phyloP scores from a whole-genome alignment of 305 asterid genomes.

The Fraxinus baroniana region DNA sequence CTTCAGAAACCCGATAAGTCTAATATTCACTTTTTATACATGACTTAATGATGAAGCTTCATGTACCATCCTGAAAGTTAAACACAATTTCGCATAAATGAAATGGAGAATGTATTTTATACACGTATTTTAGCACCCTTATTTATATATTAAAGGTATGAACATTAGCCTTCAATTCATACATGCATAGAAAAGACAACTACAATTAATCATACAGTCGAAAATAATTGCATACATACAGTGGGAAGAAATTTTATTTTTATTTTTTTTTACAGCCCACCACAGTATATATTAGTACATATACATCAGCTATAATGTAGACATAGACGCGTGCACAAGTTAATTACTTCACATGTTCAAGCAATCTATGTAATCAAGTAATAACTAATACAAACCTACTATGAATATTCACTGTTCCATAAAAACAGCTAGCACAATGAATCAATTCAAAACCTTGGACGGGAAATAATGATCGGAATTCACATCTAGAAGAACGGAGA shows the following conservation, averaged over 20 bases:
- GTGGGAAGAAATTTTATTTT: neutral
- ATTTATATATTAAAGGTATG: neutral
- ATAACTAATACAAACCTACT: neutral
- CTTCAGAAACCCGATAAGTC: neutral
- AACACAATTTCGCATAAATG: neutral
- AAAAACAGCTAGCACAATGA: conserved; percentile 11
- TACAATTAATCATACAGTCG: neutral
- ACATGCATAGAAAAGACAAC: neutral
- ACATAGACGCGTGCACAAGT: neutral
- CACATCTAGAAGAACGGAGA: neutral
- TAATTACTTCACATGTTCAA: neutral
- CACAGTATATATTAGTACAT: neutral
- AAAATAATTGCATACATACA: neutral
- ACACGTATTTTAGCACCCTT: neutral
- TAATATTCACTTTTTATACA: neutral
- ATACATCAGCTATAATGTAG: neutral
- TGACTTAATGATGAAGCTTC: neutral
- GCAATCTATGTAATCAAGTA: neutral
- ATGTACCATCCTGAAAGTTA: neutral
- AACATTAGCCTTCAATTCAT: neutral
- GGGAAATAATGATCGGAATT: conserved; percentile 8
- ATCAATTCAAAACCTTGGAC: neutral
- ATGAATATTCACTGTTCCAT: conserved; percentile 19
- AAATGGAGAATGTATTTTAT: neutral
- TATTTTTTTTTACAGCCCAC: neutral